phyloP scores from a whole-genome alignment of 306 rosid genomes.

The Prunus salicina region DNA sequence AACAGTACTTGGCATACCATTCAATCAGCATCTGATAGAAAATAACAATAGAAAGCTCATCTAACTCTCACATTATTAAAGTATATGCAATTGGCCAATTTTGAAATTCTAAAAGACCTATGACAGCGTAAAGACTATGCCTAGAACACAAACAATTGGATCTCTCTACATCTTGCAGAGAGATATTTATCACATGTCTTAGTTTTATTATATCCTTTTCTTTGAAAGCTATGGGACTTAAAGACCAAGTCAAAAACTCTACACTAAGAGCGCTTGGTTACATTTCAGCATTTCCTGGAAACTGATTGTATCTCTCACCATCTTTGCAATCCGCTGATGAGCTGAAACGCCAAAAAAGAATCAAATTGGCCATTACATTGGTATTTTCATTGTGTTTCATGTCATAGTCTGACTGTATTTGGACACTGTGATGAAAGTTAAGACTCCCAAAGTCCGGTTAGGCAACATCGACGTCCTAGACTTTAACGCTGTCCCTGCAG shows the following conservation, averaged over 20 bases:
- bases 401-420: neutral
- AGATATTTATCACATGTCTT: neutral
- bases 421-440: slow-evolving; percentile 11
- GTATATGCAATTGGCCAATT: neutral
- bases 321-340: neutral
- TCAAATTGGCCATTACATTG: neutral
- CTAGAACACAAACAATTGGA: neutral
- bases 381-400: neutral
- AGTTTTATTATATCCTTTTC: neutral
- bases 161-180: too few species aligned
- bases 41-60: neutral
- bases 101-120: too few species aligned
- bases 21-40: too few species aligned
- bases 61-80: neutral
- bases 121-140: neutral
- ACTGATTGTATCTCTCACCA: neutral
- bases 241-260: neutral
- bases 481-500: neutral
- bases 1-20: too few species aligned
- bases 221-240: neutral
- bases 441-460: neutral
- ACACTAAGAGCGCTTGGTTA: neutral
- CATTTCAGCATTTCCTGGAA: neutral
- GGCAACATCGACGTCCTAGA: neutral
- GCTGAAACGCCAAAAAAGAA: slow-evolving; percentile 13